These are phyloP conservation scores for Astrothelium macrocarpum DNA, from an alignment of 495 filamentous ascomycete genomes.

Conservation along the genomic window DNA sequence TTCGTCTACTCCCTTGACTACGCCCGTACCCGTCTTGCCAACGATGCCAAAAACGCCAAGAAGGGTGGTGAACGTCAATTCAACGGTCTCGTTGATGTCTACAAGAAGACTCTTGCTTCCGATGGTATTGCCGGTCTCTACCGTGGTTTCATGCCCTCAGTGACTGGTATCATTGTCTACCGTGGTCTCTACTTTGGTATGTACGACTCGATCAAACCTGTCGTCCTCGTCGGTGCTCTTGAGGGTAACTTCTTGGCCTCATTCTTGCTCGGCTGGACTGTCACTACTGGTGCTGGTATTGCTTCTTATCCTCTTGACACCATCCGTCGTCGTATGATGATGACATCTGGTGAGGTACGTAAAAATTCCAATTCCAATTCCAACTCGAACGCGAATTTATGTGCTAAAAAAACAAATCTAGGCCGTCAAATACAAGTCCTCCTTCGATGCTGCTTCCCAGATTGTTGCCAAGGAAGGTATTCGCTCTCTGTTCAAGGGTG, in stretches of 20 bases:
- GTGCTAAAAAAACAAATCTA: slow-evolving; percentile 30
- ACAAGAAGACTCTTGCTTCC: slow-evolving; percentile 98
- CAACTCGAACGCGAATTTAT: not conserved
- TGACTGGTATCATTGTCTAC: slow-evolving; percentile 98
- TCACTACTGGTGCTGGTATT: slow-evolving; percentile 99
- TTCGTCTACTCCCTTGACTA: slow-evolving; percentile 99
- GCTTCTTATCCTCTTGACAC: slow-evolving; percentile 99
- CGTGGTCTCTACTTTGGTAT: slow-evolving; percentile 99
- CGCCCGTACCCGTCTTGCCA: slow-evolving; percentile 99
- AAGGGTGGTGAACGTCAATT: slow-evolving; percentile 96
- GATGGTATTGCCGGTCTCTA: slow-evolving; percentile 99
- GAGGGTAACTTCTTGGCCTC: slow-evolving; percentile 98
- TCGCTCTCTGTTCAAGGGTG: slow-evolving; percentile 99
- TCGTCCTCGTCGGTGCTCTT: slow-evolving; percentile 82
- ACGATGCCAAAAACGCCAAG: slow-evolving; percentile 97
- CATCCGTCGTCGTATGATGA: slow-evolving; percentile 99
- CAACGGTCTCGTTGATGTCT: slow-evolving; percentile 98
- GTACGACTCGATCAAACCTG: slow-evolving; percentile 99
- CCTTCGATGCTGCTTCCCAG: slow-evolving; percentile 86
- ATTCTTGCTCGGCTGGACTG: slow-evolving; percentile 95
- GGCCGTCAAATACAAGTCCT: slow-evolving; percentile 98
- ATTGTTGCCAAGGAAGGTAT: slow-evolving; percentile 96
- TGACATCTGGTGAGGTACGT: slow-evolving; percentile 77
- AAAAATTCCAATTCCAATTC: not conserved
- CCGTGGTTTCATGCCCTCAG: slow-evolving; percentile 99